Conservation (phyloP, 352 stramenopile genomes). For the Phytophthora tentaculata region DNA sequence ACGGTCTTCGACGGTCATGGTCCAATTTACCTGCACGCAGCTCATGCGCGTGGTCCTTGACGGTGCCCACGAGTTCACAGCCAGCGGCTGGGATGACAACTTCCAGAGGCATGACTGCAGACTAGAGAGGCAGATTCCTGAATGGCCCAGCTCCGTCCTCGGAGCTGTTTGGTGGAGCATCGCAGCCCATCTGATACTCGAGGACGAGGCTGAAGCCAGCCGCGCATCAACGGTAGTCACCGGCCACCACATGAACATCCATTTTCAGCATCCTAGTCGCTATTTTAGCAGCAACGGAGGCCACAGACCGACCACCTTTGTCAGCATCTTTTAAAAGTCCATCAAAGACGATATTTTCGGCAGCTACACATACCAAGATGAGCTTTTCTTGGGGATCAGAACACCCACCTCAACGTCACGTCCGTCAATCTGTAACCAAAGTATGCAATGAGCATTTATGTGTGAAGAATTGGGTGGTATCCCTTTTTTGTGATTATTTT, state of each 20-base stretch:
- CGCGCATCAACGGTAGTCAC: slow-evolving; percentile 40
- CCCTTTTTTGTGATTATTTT: slow-evolving; percentile 36
- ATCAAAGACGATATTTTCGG: slow-evolving; percentile 35
- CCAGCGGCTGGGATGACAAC: slow-evolving; percentile 12
- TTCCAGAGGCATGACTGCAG: slow-evolving; percentile 25
- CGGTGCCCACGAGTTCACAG: background rate
- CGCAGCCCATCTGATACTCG: slow-evolving; percentile 1
- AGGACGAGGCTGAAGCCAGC: slow-evolving; percentile 38
- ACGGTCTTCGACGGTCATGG: slow-evolving; percentile 14
- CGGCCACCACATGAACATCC: slow-evolving; percentile 28
- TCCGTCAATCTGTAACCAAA: background rate
- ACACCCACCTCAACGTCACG: slow-evolving; percentile 14
- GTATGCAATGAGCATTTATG: slow-evolving; percentile 25
- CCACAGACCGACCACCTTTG: no score
- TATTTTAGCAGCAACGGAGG: slow-evolving; percentile 35
- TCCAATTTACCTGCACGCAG: no score
- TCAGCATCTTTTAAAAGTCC: slow-evolving; percentile 9
- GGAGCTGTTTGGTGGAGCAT: background rate
- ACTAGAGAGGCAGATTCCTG: slow-evolving; percentile 32
- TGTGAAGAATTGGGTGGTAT: no score
- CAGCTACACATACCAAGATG: slow-evolving; percentile 27
- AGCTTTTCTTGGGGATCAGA: slow-evolving; percentile 35
- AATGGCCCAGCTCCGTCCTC: slow-evolving; percentile 24
- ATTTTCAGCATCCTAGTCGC: slow-evolving; percentile 25
- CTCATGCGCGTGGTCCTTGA: slow-evolving; percentile 19